Percentiles rank a stretch among this genome's conserved stretches.
phyloP scores from a whole-genome alignment of 75 land plant species.

The Selaginella tamariscina region DNA sequence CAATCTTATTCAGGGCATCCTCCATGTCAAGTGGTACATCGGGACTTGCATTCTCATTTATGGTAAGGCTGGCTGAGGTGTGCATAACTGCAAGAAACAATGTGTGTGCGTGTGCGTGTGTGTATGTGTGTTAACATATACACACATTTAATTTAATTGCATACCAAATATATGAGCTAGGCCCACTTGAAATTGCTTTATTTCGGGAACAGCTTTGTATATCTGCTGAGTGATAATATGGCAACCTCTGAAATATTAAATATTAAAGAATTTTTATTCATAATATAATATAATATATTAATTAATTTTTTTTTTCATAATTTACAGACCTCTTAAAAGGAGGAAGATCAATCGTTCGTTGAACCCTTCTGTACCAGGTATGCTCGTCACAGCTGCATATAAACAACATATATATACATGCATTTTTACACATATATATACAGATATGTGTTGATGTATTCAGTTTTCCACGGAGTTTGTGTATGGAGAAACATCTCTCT shows the following conservation, averaged over 20 bases:
- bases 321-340: slow-evolving; percentile 26
- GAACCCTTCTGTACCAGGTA: slow-evolving; percentile 28
- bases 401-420: too few relatives aligned
- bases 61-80: slow-evolving; percentile 43
- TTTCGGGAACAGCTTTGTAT: slow-evolving; percentile 36
- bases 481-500: too few relatives aligned
- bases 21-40: slow-evolving; percentile 49
- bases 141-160: too few relatives aligned
- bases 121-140: too few relatives aligned
- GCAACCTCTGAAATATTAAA: slow-evolving; percentile 33
- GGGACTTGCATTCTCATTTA: slow-evolving; percentile 44
- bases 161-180: slow-evolving; percentile 39
- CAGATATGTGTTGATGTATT: too few relatives aligned
- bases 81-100: slow-evolving; percentile 30
- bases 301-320: slow-evolving; percentile 11
- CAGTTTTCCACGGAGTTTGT: too few relatives aligned
- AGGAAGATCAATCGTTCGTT: slow-evolving; percentile 31
- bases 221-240: slow-evolving; percentile 36
- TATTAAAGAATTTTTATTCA: too few relatives aligned
- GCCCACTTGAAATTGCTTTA: slow-evolving; percentile 32
- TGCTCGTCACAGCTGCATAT: slow-evolving; percentile 19
- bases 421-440: too few relatives aligned
- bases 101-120: too few relatives aligned
- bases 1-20: slow-evolving; percentile 34
- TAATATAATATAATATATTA: too few relatives aligned